Evolutionary conservation across 2,329 filamentous ascomycete genomes (phyloP).

Genomic region (Orbilia ellipsospora): DNA sequence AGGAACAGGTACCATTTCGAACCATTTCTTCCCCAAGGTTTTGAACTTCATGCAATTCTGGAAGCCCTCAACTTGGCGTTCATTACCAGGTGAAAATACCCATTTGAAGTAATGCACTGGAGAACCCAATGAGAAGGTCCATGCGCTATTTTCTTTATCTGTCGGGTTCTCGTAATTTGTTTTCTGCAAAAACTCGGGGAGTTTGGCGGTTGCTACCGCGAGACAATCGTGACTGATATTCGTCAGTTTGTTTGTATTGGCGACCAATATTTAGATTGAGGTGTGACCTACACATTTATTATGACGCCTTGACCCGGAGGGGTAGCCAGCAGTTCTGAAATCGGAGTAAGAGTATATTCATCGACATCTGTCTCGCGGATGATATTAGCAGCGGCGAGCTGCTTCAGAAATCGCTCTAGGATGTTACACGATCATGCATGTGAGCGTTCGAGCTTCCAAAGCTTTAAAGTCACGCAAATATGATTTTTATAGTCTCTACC

Average conservation of each 20-base stretch:
- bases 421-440: neutral
- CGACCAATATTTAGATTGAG: neutral
- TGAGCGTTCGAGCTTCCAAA: no score
- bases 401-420: conserved; percentile 1
- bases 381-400: conserved; percentile 7
- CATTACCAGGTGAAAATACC: conserved; percentile 14
- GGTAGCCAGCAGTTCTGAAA: neutral
- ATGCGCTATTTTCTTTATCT: conserved; percentile 3
- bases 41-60: conserved; percentile 24
- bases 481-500: neutral
- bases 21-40: conserved; percentile 16
- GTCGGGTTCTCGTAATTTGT: conserved; percentile 8
- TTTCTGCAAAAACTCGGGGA: conserved; percentile 11
- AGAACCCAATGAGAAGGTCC: conserved; percentile 3
- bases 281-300: neutral
- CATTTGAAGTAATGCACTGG: conserved; percentile 6
- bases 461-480: neutral
- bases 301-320: conserved; percentile 6
- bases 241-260: neutral
- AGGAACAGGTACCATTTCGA: conserved; percentile 5
- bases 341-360: neutral
- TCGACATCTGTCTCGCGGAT: conserved; percentile 1
- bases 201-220: conserved; percentile 1
- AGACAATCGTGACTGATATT: neutral
- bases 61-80: conserved; percentile 6